Evolutionary conservation across 73 alveolate species (phyloP).

Genomic region (Paramecium octaurelia): DNA sequence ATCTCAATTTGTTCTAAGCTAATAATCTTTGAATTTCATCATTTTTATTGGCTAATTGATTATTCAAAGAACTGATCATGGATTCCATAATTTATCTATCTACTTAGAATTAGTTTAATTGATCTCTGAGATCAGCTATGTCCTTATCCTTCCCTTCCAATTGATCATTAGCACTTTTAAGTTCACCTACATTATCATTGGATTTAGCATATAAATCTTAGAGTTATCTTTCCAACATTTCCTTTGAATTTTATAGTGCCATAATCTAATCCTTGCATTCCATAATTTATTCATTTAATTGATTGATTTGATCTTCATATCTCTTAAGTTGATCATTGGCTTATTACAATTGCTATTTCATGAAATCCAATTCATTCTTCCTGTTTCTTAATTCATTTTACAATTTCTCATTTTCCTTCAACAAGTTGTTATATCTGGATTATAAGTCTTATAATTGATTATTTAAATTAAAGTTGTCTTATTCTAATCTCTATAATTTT

Average conservation of each 20-base stretch:
- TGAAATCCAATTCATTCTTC: neutral
- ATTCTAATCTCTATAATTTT: neutral
- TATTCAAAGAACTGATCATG: neutral
- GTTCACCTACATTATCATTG: neutral
- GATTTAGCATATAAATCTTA: neutral
- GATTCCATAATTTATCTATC: constrained; percentile 26
- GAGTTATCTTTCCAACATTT: constrained; percentile 1
- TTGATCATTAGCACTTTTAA: neutral
- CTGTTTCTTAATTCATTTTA: neutral
- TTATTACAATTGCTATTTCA: constrained; percentile 6
- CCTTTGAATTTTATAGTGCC: neutral
- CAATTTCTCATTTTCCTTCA: neutral
- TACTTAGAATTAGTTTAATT: neutral
- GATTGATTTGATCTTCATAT: neutral
- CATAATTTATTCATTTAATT: neutral
- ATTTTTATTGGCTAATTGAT: neutral
- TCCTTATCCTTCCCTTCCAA: constrained; percentile 8
- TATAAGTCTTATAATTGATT: neutral
- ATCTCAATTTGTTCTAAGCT: neutral
- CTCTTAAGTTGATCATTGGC: neutral
- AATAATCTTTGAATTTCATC: constrained; percentile 16
- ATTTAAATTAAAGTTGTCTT: neutral
- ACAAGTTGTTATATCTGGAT: neutral
- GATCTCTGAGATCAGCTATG: neutral
- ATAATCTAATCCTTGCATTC: neutral